phyloP scores from a whole-genome alignment of 148 eudicot genomes.

The Persicaria tinctoria region DNA sequence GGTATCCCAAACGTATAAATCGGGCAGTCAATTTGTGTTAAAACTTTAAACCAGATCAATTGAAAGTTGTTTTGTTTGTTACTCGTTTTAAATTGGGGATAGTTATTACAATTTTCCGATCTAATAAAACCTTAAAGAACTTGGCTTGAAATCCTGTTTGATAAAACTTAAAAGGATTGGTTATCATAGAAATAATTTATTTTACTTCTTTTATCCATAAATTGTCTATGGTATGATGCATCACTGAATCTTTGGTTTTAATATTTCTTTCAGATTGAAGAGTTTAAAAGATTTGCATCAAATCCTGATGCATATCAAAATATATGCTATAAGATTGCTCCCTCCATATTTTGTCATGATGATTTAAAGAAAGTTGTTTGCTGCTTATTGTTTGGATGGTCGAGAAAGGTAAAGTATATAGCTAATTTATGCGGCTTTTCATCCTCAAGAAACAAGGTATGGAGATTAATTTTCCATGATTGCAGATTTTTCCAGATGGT shows the following conservation, averaged over 20 bases:
- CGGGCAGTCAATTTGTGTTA: neutral
- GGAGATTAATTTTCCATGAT: conserved; percentile 8
- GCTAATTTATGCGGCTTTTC: neutral
- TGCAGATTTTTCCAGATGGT: conserved; percentile 89
- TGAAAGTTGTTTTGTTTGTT: neutral
- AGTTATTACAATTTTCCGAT: neutral
- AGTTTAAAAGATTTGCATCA: conserved; percentile 76
- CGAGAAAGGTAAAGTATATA: conserved; percentile 67
- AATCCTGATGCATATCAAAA: conserved; percentile 62
- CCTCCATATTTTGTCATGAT: conserved; percentile 91
- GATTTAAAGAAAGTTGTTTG: conserved; percentile 93
- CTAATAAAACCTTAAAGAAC: neutral
- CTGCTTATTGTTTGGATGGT: conserved; percentile 92
- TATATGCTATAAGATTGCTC: conserved; percentile 85
- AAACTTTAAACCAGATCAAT: neutral
- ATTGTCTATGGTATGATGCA: neutral
- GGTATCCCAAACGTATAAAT: too few species aligned
- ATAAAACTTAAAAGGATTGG: neutral
- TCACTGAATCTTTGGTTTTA: neutral
- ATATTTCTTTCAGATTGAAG: conserved; percentile 63
- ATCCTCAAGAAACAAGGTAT: neutral
- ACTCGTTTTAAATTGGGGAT: neutral
- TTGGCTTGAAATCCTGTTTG: neutral
- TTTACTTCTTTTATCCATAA: neutral
- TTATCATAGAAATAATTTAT: neutral